These are phyloP conservation scores for Populus hybrid DNA, from an alignment of 441 rosid genomes.

Conservation along the genomic window DNA sequence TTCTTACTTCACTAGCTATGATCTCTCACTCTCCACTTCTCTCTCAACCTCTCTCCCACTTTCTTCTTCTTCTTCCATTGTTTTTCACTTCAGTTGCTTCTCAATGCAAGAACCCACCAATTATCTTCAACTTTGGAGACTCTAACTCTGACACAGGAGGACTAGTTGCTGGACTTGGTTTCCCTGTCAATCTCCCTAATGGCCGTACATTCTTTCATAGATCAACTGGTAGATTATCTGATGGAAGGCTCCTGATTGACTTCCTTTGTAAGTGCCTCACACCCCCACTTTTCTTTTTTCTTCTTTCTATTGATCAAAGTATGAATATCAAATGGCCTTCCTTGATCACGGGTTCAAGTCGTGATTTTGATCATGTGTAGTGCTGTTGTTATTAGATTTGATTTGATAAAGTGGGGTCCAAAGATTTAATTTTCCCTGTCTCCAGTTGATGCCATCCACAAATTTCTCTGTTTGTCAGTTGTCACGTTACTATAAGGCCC, in stretches of 20 bases:
- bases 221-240: constrained; percentile 78
- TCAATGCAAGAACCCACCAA: constrained; percentile 44
- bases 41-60: not conserved
- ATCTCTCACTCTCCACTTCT: constrained; percentile 1
- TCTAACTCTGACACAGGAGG: constrained; percentile 91
- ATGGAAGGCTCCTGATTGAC: constrained; percentile 78
- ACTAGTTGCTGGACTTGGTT: constrained; percentile 75
- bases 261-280: constrained; percentile 60
- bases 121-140: constrained; percentile 84
- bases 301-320: not conserved
- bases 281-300: not conserved
- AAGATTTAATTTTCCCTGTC: not conserved
- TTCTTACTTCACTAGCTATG: not conserved
- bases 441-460: not conserved
- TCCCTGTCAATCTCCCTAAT: constrained; percentile 55
- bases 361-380: not conserved
- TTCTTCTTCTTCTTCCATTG: not conserved
- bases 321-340: not conserved
- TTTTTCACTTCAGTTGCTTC: constrained; percentile 20
- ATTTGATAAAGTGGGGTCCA: not conserved
- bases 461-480: not conserved
- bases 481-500: not conserved
- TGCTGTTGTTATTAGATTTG: not conserved
- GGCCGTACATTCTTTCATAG: constrained; percentile 63
- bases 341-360: not conserved